phyloP scores from a whole-genome alignment of 192 early-diverging fungal species.

The Podila epigama region DNA sequence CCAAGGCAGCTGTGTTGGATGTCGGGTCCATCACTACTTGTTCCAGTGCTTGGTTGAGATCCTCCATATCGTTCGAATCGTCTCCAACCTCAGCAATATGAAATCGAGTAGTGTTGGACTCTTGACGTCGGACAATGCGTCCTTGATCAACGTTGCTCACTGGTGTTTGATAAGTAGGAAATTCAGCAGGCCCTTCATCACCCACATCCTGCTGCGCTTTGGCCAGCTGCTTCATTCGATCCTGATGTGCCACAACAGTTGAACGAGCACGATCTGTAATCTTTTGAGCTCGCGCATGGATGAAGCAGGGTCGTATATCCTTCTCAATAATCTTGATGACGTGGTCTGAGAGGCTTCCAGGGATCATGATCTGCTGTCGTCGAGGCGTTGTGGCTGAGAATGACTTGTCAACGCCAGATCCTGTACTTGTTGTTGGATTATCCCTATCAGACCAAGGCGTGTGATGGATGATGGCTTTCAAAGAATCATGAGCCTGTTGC shows the following conservation, averaged over 20 bases:
- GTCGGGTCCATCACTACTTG: neutral
- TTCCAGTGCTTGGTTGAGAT: neutral
- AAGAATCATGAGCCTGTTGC: constrained; percentile 1
- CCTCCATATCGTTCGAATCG: constrained; percentile 30
- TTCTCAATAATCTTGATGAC: constrained; percentile 30
- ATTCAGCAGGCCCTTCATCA: no score
- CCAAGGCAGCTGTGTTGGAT: neutral
- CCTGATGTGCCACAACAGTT: constrained; percentile 24
- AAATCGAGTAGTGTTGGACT: constrained; percentile 1
- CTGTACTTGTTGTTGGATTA: neutral
- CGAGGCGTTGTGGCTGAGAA: no score
- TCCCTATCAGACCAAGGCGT: constrained; percentile 20
- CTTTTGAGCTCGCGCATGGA: constrained; percentile 25
- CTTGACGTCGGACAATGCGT: neutral
- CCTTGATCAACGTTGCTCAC: neutral
- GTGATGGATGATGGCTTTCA: constrained; percentile 2
- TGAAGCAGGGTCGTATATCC: constrained; percentile 31
- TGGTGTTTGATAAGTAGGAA: no score
- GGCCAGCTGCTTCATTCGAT: neutral
- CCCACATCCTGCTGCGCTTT: no score
- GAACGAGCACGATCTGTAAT: constrained; percentile 7
- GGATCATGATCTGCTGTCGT: constrained; percentile 11
- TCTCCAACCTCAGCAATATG: constrained; percentile 28
- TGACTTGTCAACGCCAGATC: no score
- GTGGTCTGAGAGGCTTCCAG: constrained; percentile 29